phyloP scores from a whole-genome alignment of 345 rosid species.

The Lumnitzera racemosa region DNA sequence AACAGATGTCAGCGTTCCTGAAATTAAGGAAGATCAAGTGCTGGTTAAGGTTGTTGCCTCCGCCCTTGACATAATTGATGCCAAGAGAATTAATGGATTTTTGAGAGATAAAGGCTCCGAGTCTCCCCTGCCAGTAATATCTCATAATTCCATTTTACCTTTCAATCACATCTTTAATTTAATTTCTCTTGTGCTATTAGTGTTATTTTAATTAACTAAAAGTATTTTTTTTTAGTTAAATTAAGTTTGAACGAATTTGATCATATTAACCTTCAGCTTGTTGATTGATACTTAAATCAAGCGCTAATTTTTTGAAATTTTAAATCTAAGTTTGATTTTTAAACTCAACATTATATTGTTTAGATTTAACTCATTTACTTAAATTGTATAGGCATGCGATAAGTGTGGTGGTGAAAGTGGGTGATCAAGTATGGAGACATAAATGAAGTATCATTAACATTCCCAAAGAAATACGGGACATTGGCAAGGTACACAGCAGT shows the following conservation, averaged over 20 bases:
- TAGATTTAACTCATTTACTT: no score
- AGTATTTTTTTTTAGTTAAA: no score
- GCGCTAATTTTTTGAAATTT: no score
- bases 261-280: no score
- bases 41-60: constrained; percentile 74
- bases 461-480: constrained; percentile 70
- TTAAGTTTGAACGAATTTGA: no score
- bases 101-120: constrained; percentile 52
- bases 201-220: no score
- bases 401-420: constrained; percentile 72
- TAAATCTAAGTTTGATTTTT: no score
- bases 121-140: constrained; percentile 61
- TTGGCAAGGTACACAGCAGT: constrained; percentile 69
- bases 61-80: constrained; percentile 85
- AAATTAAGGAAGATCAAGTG: constrained; percentile 69
- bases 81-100: constrained; percentile 63
- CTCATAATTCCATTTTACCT: constrained; percentile 2
- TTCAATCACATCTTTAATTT: neutral
- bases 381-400: constrained; percentile 25
- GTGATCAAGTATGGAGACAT: constrained; percentile 62
- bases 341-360: no score
- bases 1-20: constrained; percentile 51
- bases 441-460: constrained; percentile 69
- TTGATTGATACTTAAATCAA: no score
- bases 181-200: no score